These are phyloP conservation scores for Pyrenochaeta sp. DNA, from an alignment of 2,329 filamentous ascomycete genomes.

Conservation along the genomic window DNA sequence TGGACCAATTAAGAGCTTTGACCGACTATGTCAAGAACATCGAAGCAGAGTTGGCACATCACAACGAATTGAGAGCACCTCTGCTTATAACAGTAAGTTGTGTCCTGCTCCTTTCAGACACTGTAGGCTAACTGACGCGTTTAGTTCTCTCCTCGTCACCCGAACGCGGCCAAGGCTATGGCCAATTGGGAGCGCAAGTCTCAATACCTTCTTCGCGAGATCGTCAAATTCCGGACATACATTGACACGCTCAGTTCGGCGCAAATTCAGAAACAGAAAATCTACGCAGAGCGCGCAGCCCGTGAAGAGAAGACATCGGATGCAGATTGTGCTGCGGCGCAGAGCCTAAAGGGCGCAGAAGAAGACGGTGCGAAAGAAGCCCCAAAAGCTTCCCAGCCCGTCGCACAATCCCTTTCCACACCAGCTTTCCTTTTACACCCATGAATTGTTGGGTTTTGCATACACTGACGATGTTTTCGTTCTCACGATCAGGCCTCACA, in stretches of 20 bases:
- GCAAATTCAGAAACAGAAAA: slow-evolving; percentile 72
- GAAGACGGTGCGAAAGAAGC: slow-evolving; percentile 47
- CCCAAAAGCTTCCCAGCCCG: slow-evolving; percentile 35
- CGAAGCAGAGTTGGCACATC: slow-evolving; percentile 82
- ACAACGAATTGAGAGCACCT: slow-evolving; percentile 86
- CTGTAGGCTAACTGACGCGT: slow-evolving; percentile 17
- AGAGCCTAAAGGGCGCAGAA: slow-evolving; percentile 24
- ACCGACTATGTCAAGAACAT: slow-evolving; percentile 82
- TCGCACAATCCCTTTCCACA: slow-evolving; percentile 12
- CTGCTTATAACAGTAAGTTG: slow-evolving; percentile 79
- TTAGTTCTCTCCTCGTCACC: slow-evolving; percentile 81
- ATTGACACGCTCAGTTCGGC: slow-evolving; percentile 84
- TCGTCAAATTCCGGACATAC: slow-evolving; percentile 96
- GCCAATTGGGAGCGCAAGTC: slow-evolving; percentile 97
- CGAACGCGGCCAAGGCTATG: slow-evolving; percentile 85
- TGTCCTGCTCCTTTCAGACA: neutral
- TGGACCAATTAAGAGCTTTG: slow-evolving; percentile 80
- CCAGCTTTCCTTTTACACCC: slow-evolving; percentile 14
- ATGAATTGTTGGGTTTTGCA: slow-evolving; percentile 17
- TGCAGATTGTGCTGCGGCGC: slow-evolving; percentile 16
- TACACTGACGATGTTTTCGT: slow-evolving; percentile 38
- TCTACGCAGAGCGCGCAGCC: slow-evolving; percentile 62
- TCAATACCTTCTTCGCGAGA: slow-evolving; percentile 87
- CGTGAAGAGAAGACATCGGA: slow-evolving; percentile 29
- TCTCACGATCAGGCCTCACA: slow-evolving; percentile 40